Conservation (phyloP, 208 protist genomes). For the Trypanosoma cruzi region DNA sequence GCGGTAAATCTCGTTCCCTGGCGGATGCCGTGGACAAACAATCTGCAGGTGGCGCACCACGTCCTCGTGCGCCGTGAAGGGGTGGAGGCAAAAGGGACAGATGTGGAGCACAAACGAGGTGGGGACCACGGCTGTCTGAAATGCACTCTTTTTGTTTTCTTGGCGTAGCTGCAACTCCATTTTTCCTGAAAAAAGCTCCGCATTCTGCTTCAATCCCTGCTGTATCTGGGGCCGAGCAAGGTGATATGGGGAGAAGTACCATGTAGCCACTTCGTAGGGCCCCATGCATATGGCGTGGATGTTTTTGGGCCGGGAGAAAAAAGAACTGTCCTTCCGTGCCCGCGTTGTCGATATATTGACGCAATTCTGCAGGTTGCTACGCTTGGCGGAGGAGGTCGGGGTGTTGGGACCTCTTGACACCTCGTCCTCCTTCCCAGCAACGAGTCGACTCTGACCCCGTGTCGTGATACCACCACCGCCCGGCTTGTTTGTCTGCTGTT, state of each 20-base stretch:
- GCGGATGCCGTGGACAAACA: constrained; percentile 90
- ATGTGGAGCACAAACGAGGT: constrained; percentile 92
- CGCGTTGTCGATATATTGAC: constrained; percentile 73
- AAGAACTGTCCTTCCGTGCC: constrained; percentile 81
- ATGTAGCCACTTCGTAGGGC: constrained; percentile 95
- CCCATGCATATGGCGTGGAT: constrained; percentile 97
- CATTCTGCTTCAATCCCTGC: constrained; percentile 49
- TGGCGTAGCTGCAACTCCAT: constrained; percentile 55
- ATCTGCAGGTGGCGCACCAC: constrained; percentile 82
- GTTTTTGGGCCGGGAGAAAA: constrained; percentile 95
- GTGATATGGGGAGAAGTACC: constrained; percentile 99
- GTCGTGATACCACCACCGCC: constrained; percentile 58
- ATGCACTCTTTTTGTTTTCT: not conserved
- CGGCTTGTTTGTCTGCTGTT: constrained; percentile 31
- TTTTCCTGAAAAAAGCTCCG: constrained; percentile 47
- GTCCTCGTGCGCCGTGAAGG: constrained; percentile 89
- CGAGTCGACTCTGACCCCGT: constrained; percentile 59
- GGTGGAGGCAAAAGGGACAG: constrained; percentile 98
- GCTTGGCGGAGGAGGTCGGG: constrained; percentile 43
- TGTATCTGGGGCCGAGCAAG: constrained; percentile 74
- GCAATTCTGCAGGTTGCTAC: constrained; percentile 42
- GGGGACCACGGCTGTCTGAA: constrained; percentile 30
- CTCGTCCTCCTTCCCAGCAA: constrained; percentile 29
- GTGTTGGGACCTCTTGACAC: not conserved
- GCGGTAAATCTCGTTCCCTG: constrained; percentile 88